Base-by-base conservation (phyloP, 805 yeast genomes). In the Kuraishia cidri region DNA sequence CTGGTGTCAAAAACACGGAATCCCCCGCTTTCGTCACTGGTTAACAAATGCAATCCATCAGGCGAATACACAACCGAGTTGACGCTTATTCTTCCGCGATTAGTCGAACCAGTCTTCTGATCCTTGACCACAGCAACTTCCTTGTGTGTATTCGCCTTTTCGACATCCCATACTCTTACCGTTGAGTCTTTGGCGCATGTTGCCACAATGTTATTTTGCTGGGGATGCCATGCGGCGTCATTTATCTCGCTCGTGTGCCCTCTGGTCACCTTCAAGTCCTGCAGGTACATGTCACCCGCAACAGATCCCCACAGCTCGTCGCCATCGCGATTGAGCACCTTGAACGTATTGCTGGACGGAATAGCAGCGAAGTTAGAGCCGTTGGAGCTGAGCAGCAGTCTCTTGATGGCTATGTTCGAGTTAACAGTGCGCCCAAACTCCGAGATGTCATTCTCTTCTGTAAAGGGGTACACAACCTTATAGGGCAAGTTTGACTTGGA, bases 181-280 rank as follows among this genome's bases (percentile, higher is more conserved):
- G 56, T 48, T 4, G 53, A 45, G 33, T 52, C 58, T 10, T 28
- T 13, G 4, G 44, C 30, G 4, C 46, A 42, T 1, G 56, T 50
- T 10, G 42, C 21, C 5, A 46, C 32, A 9, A 29, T 21, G 11
- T 34, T 32, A 10, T 5, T 4, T 6, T 34, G 21, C 5, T 23
- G 17, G 13, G 24, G 11, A 21, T 28, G 24, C 46, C 48, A 48
- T 4, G 30, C 32, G 5, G 50, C 50, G 34, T 44, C 49, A 5
- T 46, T 47, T 5, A 52, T 32, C 4, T 15, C 15, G 21, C 38
- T 47, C 2, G 44, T 39, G 32, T 52, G 58, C 1, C 56, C 58
- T 31, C 26, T 40, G 4, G 56, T 52, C 19, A 41, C 42, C 24
- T 36, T 45, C 3, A 40, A 40, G 23, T 52, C 56, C 15, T 46